Base-by-base conservation (phyloP, 2,329 filamentous ascomycete species). In the Mariannaea elegans region DNA sequence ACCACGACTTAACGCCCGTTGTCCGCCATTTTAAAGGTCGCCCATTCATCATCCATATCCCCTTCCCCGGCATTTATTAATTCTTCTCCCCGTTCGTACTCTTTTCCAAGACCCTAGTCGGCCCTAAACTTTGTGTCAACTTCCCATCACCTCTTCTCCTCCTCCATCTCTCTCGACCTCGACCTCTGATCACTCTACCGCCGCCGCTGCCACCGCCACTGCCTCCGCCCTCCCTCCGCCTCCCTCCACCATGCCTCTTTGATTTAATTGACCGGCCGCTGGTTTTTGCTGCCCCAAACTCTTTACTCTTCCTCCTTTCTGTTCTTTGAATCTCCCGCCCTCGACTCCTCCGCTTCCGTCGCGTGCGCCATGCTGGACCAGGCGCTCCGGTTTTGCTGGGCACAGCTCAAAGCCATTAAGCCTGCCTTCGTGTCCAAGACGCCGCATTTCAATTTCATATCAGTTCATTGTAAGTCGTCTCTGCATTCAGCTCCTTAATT, bases 391-490 rank as follows among this genome's bases (percentile, higher is more conserved):
- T 73, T 63, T 46, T 27, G 78, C 39, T 77, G 77, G 77, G 73
- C 71, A 34, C 78, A 83, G 68, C 57, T 86, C 61, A 79, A 77
- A 73, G 74, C 79, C 58, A 69, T 85, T 63, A 85, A 84, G 70
- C 86, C 85, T 3, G 79, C 84, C 14, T 87, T 89, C 63, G 67
- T 87, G 24, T 82, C 83, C 52, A 86, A 82, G 70, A 82, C 84
- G 68, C 89, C 87, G 14, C 86, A 88, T 66, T 90, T 94, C 77
- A 93, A 92, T 78, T 96, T 94, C 74, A 93, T 95, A 61, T 88
- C 89, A 1, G 81, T 87, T 14, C 92, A 96, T 72, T 96, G 90
- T 92, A 78, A 76, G 87, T 81, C 49, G 10, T 21, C 7, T 16
- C 39, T 51, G n/a, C 21, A 19, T 14, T 29, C 46, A 9, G 13